phyloP scores from a whole-genome alignment of 352 stramenopile species.

The Blastocystis sp. region DNA sequence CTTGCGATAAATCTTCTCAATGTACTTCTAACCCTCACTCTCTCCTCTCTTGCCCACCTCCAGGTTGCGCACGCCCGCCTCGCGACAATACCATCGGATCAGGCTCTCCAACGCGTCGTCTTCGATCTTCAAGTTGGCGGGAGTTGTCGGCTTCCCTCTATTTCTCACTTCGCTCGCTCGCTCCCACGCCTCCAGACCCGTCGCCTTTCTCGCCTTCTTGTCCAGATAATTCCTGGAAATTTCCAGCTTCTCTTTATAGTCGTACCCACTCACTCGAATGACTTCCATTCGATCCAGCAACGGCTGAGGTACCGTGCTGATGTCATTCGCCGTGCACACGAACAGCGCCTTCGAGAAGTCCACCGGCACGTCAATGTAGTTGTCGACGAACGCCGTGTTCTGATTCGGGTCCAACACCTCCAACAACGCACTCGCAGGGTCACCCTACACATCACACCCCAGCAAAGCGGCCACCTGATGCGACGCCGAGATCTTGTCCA shows the following conservation, averaged over 20 bases:
- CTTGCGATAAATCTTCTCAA: conserved; percentile 96
- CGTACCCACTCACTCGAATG: conserved; percentile 89
- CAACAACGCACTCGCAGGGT: conserved; percentile 89
- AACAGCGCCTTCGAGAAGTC: conserved; percentile 91
- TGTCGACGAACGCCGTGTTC: conserved; percentile 92
- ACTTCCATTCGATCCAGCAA: conserved; percentile 98
- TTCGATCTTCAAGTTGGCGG: conserved; percentile 76
- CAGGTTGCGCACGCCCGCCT: conserved; percentile 93
- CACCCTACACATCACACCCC: conserved; percentile 82
- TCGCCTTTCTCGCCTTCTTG: conserved; percentile 89
- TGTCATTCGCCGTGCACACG: conserved; percentile 92
- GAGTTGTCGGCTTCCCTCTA: conserved; percentile 16
- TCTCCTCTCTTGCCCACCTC: background rate
- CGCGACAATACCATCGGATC: conserved; percentile 88
- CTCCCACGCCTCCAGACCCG: conserved; percentile 75
- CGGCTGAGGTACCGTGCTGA: conserved; percentile 90
- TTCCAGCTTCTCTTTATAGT: conserved; percentile 91
- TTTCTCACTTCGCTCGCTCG: background rate
- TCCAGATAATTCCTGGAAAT: conserved; percentile 96
- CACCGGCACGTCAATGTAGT: conserved; percentile 95
- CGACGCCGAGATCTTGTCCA: conserved; percentile 78
- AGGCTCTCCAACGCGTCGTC: conserved; percentile 86
- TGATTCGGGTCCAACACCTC: conserved; percentile 94
- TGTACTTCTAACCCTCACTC: conserved; percentile 82
- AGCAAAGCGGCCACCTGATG: conserved; percentile 3